Conservation (phyloP, 2,329 filamentous ascomycete species). For the Cucurbitaria berberidis region DNA sequence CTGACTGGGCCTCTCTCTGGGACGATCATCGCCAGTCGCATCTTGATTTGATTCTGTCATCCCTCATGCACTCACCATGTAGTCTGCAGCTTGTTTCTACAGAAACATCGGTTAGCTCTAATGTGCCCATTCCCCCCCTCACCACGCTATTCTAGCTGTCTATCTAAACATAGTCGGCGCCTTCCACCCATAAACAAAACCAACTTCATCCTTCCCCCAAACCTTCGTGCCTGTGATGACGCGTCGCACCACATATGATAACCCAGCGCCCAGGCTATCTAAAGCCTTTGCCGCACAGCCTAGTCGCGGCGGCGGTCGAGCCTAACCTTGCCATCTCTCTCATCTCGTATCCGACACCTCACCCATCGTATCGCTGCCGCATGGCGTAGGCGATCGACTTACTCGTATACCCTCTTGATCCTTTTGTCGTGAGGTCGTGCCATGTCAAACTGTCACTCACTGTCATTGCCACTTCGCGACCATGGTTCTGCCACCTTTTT, state of each 20-base stretch:
- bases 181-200: conserved; percentile 2
- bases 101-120: not conserved
- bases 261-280: not conserved
- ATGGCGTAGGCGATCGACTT: conserved; percentile 20
- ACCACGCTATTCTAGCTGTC: no score
- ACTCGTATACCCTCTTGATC: conserved; percentile 14
- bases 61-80: not conserved
- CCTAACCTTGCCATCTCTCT: conserved; percentile 1
- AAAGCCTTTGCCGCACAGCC: not conserved
- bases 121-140: not conserved
- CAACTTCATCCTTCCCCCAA: no score
- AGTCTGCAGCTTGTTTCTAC: not conserved
- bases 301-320: conserved; percentile 1
- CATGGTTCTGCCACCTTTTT: not conserved
- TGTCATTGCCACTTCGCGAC: not conserved
- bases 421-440: conserved; percentile 1
- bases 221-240: conserved; percentile 24
- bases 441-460: not conserved
- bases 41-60: not conserved
- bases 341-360: conserved; percentile 7
- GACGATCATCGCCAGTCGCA: not conserved
- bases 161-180: conserved; percentile 2
- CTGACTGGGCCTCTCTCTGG: conserved; percentile 3
- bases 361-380: conserved; percentile 15
- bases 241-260: conserved; percentile 44